A percentile compares a stretch with the other conserved stretches of the same genome.
Conservation (phyloP, 805 yeast genomes). For the Cyberlindnera euphorbiae region DNA sequence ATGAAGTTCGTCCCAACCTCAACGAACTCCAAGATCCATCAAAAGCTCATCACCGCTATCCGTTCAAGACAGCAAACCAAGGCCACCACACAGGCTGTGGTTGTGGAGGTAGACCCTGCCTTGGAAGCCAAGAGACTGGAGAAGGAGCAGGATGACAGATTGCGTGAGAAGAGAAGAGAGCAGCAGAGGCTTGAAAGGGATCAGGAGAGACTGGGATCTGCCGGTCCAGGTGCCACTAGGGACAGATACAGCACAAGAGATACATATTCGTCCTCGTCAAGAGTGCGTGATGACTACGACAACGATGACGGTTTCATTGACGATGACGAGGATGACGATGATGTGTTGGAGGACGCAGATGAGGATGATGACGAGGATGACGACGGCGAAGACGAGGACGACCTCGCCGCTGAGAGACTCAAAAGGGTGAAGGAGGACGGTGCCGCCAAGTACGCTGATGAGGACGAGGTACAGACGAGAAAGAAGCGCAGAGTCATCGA, state of each 20-base stretch:
- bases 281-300: constrained; percentile 35
- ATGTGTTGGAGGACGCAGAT: constrained; percentile 33
- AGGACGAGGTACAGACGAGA: constrained; percentile 21
- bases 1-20: constrained; percentile 86
- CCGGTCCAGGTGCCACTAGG: constrained; percentile 28
- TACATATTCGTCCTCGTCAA: constrained; percentile 18
- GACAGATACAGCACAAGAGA: constrained; percentile 19
- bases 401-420: constrained; percentile 33
- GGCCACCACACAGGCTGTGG: constrained; percentile 35
- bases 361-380: constrained; percentile 22
- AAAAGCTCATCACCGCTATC: constrained; percentile 69
- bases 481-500: constrained; percentile 48
- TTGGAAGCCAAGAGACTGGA: constrained; percentile 62
- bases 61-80: constrained; percentile 31
- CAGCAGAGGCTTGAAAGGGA: constrained; percentile 47
- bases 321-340: constrained; percentile 52
- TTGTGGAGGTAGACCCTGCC: constrained; percentile 58
- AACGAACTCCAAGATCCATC: constrained; percentile 79
- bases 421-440: constrained; percentile 39
- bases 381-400: constrained; percentile 48
- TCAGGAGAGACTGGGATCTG: constrained; percentile 53
- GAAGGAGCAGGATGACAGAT: constrained; percentile 57
- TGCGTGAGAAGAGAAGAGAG: constrained; percentile 63
- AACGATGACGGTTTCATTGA: constrained; percentile 31
- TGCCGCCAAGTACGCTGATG: constrained; percentile 40